phyloP scores from a whole-genome alignment of 2,329 filamentous ascomycete species.

The Colletotrichum theobromicola region DNA sequence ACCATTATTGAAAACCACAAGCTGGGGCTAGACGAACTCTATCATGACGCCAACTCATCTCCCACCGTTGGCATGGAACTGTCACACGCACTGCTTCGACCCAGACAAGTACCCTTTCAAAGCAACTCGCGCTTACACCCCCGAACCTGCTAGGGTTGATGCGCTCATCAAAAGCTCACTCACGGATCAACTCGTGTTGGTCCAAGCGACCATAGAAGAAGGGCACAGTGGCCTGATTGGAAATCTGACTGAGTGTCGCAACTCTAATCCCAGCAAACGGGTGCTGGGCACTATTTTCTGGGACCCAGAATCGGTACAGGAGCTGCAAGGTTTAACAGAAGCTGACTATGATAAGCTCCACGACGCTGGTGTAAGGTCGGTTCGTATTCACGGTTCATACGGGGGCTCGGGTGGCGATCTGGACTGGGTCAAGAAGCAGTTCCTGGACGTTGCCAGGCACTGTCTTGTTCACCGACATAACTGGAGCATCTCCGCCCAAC shows the following conservation, averaged over 20 bases:
- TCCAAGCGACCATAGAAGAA: constrained; percentile 1
- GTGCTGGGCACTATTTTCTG: not conserved
- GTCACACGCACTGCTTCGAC: not conserved
- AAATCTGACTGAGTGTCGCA: not conserved
- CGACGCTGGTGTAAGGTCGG: not conserved
- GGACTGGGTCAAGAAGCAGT: not conserved
- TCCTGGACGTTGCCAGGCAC: not conserved
- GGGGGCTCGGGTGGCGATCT: not conserved
- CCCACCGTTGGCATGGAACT: not conserved
- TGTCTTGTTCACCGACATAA: not conserved
- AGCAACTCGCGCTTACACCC: not conserved
- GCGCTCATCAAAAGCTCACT: not conserved
- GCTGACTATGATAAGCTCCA: not conserved
- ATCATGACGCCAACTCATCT: not conserved
- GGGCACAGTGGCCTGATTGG: not conserved
- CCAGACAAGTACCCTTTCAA: not conserved
- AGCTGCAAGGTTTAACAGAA: not conserved
- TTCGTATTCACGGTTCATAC: constrained; percentile 1
- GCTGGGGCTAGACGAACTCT: not conserved
- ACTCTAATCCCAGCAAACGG: not conserved
- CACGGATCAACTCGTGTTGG: not conserved
- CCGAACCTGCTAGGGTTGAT: not conserved
- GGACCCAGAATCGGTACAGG: not conserved
- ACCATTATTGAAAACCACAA: not conserved
- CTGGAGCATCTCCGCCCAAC: not conserved